Base-by-base conservation (phyloP, 2,329 filamentous ascomycete species). In the Talaromyces rugulosus region DNA sequence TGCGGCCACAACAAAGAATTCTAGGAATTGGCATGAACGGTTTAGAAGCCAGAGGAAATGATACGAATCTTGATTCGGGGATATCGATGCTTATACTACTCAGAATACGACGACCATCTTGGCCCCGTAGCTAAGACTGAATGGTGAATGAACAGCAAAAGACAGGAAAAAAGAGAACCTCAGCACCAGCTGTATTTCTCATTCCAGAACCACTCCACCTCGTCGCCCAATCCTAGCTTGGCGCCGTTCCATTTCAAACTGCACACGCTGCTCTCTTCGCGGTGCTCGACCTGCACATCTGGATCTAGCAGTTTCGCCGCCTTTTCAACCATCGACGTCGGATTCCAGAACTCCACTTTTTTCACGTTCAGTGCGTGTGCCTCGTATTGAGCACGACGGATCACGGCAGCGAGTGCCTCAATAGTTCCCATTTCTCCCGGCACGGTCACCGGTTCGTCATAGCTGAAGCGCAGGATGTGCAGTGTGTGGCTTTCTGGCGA, bases 341-440 rank as follows among this genome's bases (percentile, higher is more conserved):
- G 92, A 71, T 95, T 96, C 94, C 94, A 98, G 58, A 94, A 80
- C 72, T 92, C 84, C 3, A 96, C 85, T 53, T 85, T 82, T 47
- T 82, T 80, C 77, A 91, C 86, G 52, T 84, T 79, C 89, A 91
- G 96, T 61, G 85, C 80, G 3, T 80, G 76, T 1, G 93, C 93
- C 75, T 96, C 87, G 8, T 77, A 76, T 69, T 89, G 86, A 4
- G 92, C 92, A 52, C 87, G 79, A 50, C 78, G 75, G 52, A 96
- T 72, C 30, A 96, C 82, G 2, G 84, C 83, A 42, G 82, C 80
- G 63, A 96, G 81, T 1, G 81, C 81, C 40, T 75, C 78, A 0
- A 83, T 82, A 16, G 79, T 75, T 0, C 75, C 74, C 53, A 88
- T 78, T 44, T 82, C 78, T 4, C 82, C 81, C 34, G 71, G 65